Base-by-base conservation (phyloP, 2,329 filamentous ascomycete genomes). In the Fusarium hostae region DNA sequence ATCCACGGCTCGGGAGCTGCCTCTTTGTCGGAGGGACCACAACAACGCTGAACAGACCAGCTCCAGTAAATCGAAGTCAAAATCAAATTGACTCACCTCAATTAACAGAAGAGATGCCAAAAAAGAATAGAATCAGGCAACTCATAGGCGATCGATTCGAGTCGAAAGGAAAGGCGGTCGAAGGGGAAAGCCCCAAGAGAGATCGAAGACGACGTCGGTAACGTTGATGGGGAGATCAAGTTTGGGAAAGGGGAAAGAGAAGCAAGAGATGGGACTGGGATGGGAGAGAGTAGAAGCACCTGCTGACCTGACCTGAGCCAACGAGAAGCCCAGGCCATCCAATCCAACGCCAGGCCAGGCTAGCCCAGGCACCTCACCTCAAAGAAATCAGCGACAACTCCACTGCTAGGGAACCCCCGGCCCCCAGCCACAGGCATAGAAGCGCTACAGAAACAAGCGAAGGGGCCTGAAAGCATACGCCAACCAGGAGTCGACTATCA, bases 191-290 rank as follows among this genome's bases (percentile, higher is more conserved):
- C 70, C 71, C 63, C 67, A 48, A 58, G 47, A 64, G 58, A 63
- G 55, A 71, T 57, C 66, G 62, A 72, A 66, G 63, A 68, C 59
- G 63, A 58, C 41, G 59, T 68, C 64, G 63, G 63, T 67, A 62
- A 72, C 66, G 71, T 73, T 71, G 71, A 75, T 74, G 71, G 63
- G 66, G 62, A 71, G 72, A 73, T 63, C 66, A 68, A 68, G 74
- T 68, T 72, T 72, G 47, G 71, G 66, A 76, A 76, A 69, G 73
- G 75, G 73, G 67, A 73, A 72, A 73, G 66, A 56, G 63, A 66
- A 66, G 63, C 60, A 66, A 47, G 40, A 62, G 45, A 59, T 37
- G 56, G 48, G 63, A 65, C 60, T 24, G 63, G 60, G 58, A 64
- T 51, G 64, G 60, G 69, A 71, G 55, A 61, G 56, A 60, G 48